Evolutionary conservation across 1,139 yeast genomes (phyloP), one percentile per base, ranked within the genome.

Genomic region (Candida albicans): DNA sequence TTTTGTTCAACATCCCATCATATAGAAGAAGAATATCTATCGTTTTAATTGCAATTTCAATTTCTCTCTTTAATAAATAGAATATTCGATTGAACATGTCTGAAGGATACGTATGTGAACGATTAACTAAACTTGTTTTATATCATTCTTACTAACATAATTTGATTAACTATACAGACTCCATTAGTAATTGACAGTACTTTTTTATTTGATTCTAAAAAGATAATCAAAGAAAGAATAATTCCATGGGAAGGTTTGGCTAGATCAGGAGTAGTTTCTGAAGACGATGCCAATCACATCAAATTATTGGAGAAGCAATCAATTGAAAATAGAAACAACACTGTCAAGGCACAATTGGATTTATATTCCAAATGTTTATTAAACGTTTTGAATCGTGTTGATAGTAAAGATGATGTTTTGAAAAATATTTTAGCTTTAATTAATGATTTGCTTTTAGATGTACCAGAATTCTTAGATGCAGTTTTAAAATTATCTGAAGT

Each of bases 171-270:
- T 22, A 34, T 12, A 12, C 38, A 55, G 60, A 32, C 57, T 12
- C 69, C 71, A 25, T 59, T 68, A 44, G 49, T 63, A 39, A 61
- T 77, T 52, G 88, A 84, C 55, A 84, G 87, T 63, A 76, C 76
- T 39, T 83, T 81, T 58, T 73, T 88, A 56, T 84, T 82, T 52
- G 96, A 89, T 56, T 79, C 87, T 51, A 81, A 88, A 56, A 75
- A 79, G 55, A 82, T 82, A 52, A 83, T 88, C 53, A 77, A 95
- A 55, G 86, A 87, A 49, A 79, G 95, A 52, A 85, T 95, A 29
- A 81, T 91, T 48, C 95, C 96, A 24, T 91, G 97, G 97, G 95
- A 87, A 59, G 96, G 96, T 8, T 82, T 86, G 56, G 83, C 88
- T 14, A 77, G 96, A 49, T 84, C 95, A 10, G 82, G 81, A 40